Conservation (phyloP, 2,329 filamentous ascomycete genomes). For the Sporothrix inflata region DNA sequence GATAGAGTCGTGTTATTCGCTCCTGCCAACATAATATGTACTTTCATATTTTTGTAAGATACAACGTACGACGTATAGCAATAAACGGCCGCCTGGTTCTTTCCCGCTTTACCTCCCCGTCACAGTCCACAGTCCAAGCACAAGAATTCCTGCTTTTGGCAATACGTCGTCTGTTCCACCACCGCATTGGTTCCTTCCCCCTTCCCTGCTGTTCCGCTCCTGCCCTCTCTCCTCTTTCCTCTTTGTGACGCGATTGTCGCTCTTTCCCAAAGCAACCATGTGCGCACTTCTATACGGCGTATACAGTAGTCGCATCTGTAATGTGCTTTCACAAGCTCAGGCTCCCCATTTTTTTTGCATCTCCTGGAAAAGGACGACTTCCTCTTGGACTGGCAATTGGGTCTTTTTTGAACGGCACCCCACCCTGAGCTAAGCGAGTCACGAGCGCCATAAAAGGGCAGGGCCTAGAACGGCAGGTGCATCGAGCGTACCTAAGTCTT, state of each 20-base stretch:
- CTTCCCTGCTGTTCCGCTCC: neutral
- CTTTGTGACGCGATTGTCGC: neutral
- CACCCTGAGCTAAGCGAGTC: neutral
- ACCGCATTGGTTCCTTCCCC: neutral
- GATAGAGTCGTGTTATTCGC: neutral
- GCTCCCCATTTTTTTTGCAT: neutral
- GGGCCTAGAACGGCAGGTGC: neutral
- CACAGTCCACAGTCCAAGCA: neutral
- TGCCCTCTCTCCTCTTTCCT: neutral
- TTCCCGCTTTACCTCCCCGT: neutral
- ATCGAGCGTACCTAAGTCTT: too few relatives aligned
- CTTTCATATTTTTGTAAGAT: too few relatives aligned
- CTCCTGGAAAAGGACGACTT: too few relatives aligned
- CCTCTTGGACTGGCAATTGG: neutral
- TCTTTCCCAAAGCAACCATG: neutral
- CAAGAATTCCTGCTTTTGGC: neutral
- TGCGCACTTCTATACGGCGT: neutral
- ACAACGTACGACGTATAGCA: neutral
- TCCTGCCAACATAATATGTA: too few relatives aligned
- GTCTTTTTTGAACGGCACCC: neutral
- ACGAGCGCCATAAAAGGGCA: neutral
- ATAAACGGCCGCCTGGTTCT: neutral
- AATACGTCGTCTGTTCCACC: conserved; percentile 8
- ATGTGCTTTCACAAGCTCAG: neutral
- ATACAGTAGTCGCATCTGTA: neutral